Evolutionary conservation across 495 filamentous ascomycete genomes (phyloP), one percentile per base, ranked within the genome.

Genomic region (Cryomyces minteri): DNA sequence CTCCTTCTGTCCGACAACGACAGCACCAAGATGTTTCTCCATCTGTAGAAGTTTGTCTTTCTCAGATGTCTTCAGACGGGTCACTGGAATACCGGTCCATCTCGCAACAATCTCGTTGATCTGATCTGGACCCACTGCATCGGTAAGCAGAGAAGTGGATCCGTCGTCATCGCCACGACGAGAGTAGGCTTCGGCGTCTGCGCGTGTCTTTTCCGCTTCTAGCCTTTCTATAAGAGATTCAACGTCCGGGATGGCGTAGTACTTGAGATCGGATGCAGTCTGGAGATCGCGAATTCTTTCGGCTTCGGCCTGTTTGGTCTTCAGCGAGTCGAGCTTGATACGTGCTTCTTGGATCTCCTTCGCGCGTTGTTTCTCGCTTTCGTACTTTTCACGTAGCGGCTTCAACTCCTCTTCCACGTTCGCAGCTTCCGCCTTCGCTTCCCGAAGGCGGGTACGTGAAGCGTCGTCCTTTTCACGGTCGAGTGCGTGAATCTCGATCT

Each of bases 21-120:
- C 62, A 62, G 85, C 83, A 48, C 70, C 65, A 10, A 98, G 74
- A 40, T 76, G 72, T 53, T 74, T 79, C 68, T 98, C 90, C 90
- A 98, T 96, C 51, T 88, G 71, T 36, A 98, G 68, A 5, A 98
- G 69, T 67, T 95, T 96, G 54, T 98, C 90, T 63, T 94, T 95
- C 65, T 98, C 90, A 6, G 88, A 80, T 0, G 90, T 94, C 69
- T 80, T 88, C 14, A 98, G 76, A 40, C 88, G 71, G 4, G 84
- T 95, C 41, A 98, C 84, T 4, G 90, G 90, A 52, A 98, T 98
- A 50, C 90, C 90, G 7, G 92, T 96, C 85, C 86, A 94, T 28
- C 84, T 75, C 33, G 80, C 82, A 32, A 98, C 90, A 45, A 96
- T 96, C 58, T 98, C 90, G 63, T 98, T 96, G 72, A 98, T 98